These are phyloP conservation scores for Aspergillus pseudoterreus DNA, from an alignment of 2,329 filamentous ascomycete species.

Conservation along the genomic window DNA sequence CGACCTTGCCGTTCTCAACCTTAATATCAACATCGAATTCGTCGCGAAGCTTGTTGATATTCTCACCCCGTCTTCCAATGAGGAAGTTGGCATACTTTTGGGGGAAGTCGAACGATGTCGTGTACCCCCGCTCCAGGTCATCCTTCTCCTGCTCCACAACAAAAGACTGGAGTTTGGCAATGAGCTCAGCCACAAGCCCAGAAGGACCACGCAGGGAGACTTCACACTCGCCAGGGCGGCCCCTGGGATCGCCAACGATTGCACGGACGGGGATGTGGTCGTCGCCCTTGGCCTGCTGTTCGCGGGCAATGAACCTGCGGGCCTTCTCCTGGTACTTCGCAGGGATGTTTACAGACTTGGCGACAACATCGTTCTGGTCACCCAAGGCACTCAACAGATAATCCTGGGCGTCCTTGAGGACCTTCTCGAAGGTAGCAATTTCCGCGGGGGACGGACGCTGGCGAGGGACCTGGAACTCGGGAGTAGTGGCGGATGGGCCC, in stretches of 20 bases:
- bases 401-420: constrained; percentile 57
- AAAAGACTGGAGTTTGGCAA: constrained; percentile 71
- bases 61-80: constrained; percentile 64
- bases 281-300: constrained; percentile 50
- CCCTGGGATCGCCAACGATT: constrained; percentile 41
- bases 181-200: constrained; percentile 67
- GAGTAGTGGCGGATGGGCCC: constrained; percentile 38
- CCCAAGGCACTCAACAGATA: constrained; percentile 52
- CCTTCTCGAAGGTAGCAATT: constrained; percentile 53
- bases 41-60: constrained; percentile 65
- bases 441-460: constrained; percentile 55
- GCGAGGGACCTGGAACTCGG: constrained; percentile 53
- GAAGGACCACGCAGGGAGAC: constrained; percentile 75
- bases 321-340: constrained; percentile 63
- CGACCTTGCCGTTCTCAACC: constrained; percentile 88
- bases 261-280: constrained; percentile 56
- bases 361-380: constrained; percentile 53
- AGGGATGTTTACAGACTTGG: constrained; percentile 52
- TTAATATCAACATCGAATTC: constrained; percentile 76
- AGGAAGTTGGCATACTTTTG: constrained; percentile 90
- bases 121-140: constrained; percentile 89
- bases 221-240: constrained; percentile 35
- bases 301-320: constrained; percentile 54
- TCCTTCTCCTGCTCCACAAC: constrained; percentile 85
- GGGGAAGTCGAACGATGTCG: constrained; percentile 83